phyloP scores from a whole-genome alignment of 2,329 filamentous ascomycete genomes.

The Neopestalotiopsis clavispora region DNA sequence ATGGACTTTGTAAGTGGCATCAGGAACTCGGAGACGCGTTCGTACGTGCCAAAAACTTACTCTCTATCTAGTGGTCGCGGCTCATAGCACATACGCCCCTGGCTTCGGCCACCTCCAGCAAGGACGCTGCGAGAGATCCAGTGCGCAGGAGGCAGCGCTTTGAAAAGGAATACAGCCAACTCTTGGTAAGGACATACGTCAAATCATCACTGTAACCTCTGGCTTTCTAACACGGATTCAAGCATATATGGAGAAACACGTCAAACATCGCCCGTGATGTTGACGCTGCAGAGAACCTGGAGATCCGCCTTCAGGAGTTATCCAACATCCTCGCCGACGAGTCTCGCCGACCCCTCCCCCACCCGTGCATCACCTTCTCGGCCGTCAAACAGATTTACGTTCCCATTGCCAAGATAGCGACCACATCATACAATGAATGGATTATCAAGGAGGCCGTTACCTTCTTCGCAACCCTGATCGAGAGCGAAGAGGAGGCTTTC shows the following conservation, averaged over 20 bases:
- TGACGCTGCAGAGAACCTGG: conserved; percentile 66
- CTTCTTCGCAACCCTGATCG: conserved; percentile 89
- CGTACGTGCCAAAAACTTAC: conserved; percentile 22
- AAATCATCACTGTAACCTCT: conserved; percentile 15
- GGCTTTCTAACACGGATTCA: conserved; percentile 2
- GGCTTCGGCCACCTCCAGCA: conserved; percentile 58
- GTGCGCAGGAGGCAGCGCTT: conserved; percentile 68
- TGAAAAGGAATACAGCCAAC: conserved; percentile 68
- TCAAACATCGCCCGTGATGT: conserved; percentile 64
- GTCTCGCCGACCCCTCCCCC: conserved; percentile 83
- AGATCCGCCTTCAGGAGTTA: conserved; percentile 66
- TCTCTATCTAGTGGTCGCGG: conserved; percentile 64
- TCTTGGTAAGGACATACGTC: conserved; percentile 53
- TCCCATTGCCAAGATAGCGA: conserved; percentile 86
- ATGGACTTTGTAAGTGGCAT: conserved; percentile 59
- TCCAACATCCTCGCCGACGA: conserved; percentile 84
- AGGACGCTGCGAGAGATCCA: conserved; percentile 66
- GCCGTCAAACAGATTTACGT: conserved; percentile 88
- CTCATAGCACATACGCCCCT: conserved; percentile 67
- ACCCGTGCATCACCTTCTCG: conserved; percentile 89
- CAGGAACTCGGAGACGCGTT: neutral
- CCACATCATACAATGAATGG: conserved; percentile 81
- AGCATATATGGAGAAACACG: conserved; percentile 66
- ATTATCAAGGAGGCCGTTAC: conserved; percentile 84
- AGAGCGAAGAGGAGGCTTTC: conserved; percentile 96